Evolutionary conservation across 176 grass and related monocot genomes (phyloP).

Genomic region (Alopecurus myosuroides): DNA sequence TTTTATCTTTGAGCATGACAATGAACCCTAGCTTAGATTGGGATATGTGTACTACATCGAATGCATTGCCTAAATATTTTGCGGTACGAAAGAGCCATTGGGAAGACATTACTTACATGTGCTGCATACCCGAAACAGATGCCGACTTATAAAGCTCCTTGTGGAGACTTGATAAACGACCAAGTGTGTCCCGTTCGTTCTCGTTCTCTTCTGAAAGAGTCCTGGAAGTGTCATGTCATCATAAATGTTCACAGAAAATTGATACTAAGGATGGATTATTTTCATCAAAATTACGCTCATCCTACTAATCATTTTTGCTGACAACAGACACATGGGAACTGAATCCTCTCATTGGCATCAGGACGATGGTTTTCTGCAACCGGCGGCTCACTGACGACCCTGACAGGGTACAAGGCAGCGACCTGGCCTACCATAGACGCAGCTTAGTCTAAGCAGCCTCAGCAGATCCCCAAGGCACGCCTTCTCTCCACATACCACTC

Average conservation of each 20-base stretch:
- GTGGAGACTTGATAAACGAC: constrained; percentile 17
- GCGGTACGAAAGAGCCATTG: neutral
- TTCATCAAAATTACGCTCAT: too few relatives aligned
- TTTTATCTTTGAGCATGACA: neutral
- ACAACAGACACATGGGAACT: neutral
- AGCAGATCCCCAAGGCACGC: constrained; percentile 20
- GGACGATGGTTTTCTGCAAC: neutral
- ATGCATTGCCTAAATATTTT: too few relatives aligned
- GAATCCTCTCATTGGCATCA: constrained; percentile 10
- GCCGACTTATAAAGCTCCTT: constrained; percentile 40
- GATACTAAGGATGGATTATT: neutral
- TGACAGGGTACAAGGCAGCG: too few relatives aligned
- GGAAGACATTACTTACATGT: constrained; percentile 41
- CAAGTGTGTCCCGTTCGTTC: neutral
- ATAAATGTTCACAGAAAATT: constrained; percentile 9
- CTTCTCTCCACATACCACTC: constrained; percentile 11
- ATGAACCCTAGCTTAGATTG: neutral
- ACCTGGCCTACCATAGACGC: too few relatives aligned
- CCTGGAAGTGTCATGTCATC: neutral
- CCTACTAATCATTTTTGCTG: neutral
- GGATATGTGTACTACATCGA: neutral
- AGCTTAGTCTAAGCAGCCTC: constrained; percentile 31
- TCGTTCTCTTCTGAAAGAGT: constrained; percentile 16
- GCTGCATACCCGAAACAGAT: constrained; percentile 42
- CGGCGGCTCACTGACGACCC: constrained; percentile 23